phyloP scores from a whole-genome alignment of 192 early-diverging fungal genomes.

The Backusella mclennaniae region DNA sequence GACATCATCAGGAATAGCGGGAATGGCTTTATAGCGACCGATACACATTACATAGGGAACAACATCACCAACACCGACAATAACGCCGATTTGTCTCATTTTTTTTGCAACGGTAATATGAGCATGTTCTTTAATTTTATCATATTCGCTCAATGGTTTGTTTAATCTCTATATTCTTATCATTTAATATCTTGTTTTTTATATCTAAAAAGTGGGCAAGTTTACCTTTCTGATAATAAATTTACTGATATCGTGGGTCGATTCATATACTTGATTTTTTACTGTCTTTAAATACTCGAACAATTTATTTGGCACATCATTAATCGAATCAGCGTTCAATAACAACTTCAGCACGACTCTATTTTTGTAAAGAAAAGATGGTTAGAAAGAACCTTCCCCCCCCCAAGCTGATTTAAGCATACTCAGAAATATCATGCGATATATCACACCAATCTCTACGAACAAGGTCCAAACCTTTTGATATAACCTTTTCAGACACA shows the following conservation, averaged over 20 bases:
- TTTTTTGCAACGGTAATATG: constrained; percentile 91
- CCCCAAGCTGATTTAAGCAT: not conserved
- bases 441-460: constrained; percentile 97
- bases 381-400: not conserved
- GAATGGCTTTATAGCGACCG: constrained; percentile 61
- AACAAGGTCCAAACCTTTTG: constrained; percentile 94
- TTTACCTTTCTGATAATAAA: constrained; percentile 89
- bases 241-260: constrained; percentile 73
- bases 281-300: constrained; percentile 72
- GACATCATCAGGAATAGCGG: constrained; percentile 85
- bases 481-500: constrained; percentile 57
- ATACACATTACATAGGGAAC: constrained; percentile 90
- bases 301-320: constrained; percentile 71
- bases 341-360: constrained; percentile 68
- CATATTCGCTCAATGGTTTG: constrained; percentile 87
- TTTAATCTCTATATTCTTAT: constrained; percentile 65
- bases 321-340: constrained; percentile 47
- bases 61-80: constrained; percentile 77
- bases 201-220: not conserved
- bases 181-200: not conserved
- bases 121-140: constrained; percentile 81
- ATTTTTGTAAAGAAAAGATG: not conserved
- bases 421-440: constrained; percentile 84
- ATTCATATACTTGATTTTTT: constrained; percentile 65
- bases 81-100: constrained; percentile 65